phyloP scores from a whole-genome alignment of 148 eudicot species.

The Diospyros lotus region DNA sequence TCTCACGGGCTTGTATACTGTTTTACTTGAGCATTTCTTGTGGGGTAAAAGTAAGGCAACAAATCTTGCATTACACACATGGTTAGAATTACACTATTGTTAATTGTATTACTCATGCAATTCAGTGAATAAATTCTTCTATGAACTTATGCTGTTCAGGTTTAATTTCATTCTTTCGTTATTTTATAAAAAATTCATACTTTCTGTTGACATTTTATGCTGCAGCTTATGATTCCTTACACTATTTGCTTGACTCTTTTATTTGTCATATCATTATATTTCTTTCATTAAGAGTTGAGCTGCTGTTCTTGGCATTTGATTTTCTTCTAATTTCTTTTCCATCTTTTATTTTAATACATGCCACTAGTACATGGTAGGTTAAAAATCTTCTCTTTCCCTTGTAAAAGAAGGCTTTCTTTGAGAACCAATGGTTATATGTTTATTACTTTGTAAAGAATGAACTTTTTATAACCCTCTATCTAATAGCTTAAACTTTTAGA shows the following conservation, averaged over 20 bases:
- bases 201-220: neutral
- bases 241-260: neutral
- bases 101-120: neutral
- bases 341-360: too few relatives aligned
- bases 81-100: neutral
- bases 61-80: neutral
- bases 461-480: too few relatives aligned
- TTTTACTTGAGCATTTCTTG: neutral
- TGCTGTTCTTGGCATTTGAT: neutral
- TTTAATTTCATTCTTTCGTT: neutral
- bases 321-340: neutral
- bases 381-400: too few relatives aligned
- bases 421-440: too few relatives aligned
- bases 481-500: too few relatives aligned
- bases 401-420: too few relatives aligned
- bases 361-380: too few relatives aligned
- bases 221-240: neutral
- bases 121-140: too few relatives aligned
- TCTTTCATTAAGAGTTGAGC: neutral
- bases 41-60: neutral
- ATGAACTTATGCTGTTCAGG: too few relatives aligned
- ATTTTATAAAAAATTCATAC: neutral
- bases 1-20: too few relatives aligned
- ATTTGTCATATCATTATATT: neutral
- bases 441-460: too few relatives aligned